A percentile compares a stretch with the other conserved stretches of the same genome.
These are phyloP conservation scores for Sergeia podlipaevii DNA, from an alignment of 208 protist genomes.

Conservation along the genomic window DNA sequence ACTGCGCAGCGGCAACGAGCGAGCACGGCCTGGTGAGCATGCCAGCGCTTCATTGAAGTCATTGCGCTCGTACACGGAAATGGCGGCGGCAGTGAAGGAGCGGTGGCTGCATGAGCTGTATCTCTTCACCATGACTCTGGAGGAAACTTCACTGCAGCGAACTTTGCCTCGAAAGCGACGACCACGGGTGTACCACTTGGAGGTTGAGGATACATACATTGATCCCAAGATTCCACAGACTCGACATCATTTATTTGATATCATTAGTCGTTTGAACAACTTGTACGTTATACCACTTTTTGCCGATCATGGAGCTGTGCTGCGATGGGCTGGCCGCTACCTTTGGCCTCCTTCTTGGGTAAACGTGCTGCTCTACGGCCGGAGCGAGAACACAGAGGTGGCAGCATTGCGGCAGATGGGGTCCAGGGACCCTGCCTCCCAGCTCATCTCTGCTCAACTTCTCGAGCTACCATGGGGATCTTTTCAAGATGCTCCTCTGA, in stretches of 20 bases:
- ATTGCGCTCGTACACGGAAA: too few species aligned
- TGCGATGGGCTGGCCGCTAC: not conserved
- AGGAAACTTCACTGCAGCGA: not conserved
- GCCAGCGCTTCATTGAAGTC: too few species aligned
- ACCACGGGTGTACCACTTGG: not conserved
- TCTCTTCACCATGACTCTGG: constrained; percentile 6
- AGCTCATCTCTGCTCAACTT: constrained; percentile 30
- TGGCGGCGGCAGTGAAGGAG: constrained; percentile 4
- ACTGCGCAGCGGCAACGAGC: too few species aligned
- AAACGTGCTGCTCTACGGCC: not conserved
- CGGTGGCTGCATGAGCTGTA: constrained; percentile 15
- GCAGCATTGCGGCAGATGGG: constrained; percentile 25
- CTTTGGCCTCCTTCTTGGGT: constrained; percentile 6
- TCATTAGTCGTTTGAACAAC: not conserved
- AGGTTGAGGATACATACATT: not conserved
- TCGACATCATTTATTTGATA: not conserved
- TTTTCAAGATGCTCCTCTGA: constrained; percentile 25
- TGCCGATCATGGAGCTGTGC: not conserved
- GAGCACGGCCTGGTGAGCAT: too few species aligned
- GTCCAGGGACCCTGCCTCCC: constrained; percentile 36
- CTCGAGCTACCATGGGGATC: constrained; percentile 29
- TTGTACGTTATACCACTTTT: constrained; percentile 1
- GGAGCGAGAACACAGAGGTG: constrained; percentile 12
- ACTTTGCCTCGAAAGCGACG: not conserved
- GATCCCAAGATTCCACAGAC: not conserved